Conservation (phyloP, 768 basidiomycete species). For the Gautieria morchelliformis region DNA sequence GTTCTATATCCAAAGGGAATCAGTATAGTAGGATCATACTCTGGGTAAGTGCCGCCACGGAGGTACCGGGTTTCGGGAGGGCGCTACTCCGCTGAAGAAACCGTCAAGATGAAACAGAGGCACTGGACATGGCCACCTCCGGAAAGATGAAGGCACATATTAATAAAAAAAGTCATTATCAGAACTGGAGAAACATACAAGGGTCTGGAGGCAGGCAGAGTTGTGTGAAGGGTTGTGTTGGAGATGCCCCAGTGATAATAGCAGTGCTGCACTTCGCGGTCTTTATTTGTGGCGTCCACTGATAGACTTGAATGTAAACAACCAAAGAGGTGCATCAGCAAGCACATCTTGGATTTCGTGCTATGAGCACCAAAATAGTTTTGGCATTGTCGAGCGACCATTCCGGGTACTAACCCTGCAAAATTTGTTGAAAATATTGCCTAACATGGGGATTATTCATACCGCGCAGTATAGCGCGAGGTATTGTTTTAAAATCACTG, state of each 20-base stretch:
- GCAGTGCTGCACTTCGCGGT: neutral
- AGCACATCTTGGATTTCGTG: no score
- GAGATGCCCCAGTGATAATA: slow-evolving; percentile 11
- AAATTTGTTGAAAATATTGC: no score
- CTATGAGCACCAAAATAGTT: no score
- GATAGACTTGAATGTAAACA: no score
- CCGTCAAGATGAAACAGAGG: slow-evolving; percentile 77
- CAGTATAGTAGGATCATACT: slow-evolving; percentile 39
- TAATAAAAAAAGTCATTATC: slow-evolving; percentile 37
- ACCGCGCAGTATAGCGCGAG: no score
- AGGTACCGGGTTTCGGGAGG: slow-evolving; percentile 7
- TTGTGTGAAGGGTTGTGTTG: slow-evolving; percentile 32
- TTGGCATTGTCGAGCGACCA: no score
- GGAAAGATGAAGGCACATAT: slow-evolving; percentile 61
- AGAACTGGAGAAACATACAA: slow-evolving; percentile 37
- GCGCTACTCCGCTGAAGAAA: slow-evolving; percentile 47
- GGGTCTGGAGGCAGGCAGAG: slow-evolving; percentile 28
- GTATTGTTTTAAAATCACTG: no score
- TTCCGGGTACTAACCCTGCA: no score
- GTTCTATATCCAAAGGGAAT: slow-evolving; percentile 28
- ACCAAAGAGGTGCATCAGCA: no score
- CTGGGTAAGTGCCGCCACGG: slow-evolving; percentile 19
- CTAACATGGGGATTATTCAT: no score
- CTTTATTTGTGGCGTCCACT: no score
- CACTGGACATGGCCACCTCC: slow-evolving; percentile 61